Evolutionary conservation across 495 filamentous ascomycete species (phyloP), one percentile per base, ranked within the genome.

Genomic region (Aspergillus ostianus): DNA sequence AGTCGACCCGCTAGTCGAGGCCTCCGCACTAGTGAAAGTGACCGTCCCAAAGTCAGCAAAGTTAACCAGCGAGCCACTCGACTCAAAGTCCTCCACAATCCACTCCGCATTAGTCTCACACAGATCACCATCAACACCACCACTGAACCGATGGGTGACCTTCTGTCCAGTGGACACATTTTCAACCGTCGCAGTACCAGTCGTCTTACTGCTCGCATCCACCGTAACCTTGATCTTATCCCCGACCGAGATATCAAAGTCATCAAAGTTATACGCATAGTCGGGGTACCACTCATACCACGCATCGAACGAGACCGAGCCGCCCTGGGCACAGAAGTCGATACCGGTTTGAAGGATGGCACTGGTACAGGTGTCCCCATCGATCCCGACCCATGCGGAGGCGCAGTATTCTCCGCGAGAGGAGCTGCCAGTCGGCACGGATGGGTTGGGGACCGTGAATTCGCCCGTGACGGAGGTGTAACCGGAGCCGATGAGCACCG

Each of bases 211-310:
- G 30, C 67, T 69, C 3, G 82, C 74, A 17, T 70, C 76, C 29
- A 85, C 78, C 9, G 79, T 82, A 29, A 81, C 73, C 36, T 67
- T 77, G 69, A 86, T 76, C n/a, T 59, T 63, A 53, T 87, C 78
- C n/a, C 84, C 84, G 7, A 77, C 79, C 6, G 67, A 67, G 65
- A 86, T 75, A 6, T 57, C 6, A 62, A 86, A 79, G 58, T 67
- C 68, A 18, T 64, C 66, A 65, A 85, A 86, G 64, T 79, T 72
- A 63, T 78, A 75, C 27, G 81, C 75, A 66, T 82, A 76, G 56
- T 80, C 72, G 21, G 83, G 82, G 62, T 77, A 84, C 82, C 82
- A 85, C 65, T 86, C 83, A 58, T 84, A 85, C 83, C 84, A 87
- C 32, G 81, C 75, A 47, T 80, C 77, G 61, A 73, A 85, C 29